phyloP scores from a whole-genome alignment of 2,329 filamentous ascomycete species.

The Pseudogymnoascus sp. region DNA sequence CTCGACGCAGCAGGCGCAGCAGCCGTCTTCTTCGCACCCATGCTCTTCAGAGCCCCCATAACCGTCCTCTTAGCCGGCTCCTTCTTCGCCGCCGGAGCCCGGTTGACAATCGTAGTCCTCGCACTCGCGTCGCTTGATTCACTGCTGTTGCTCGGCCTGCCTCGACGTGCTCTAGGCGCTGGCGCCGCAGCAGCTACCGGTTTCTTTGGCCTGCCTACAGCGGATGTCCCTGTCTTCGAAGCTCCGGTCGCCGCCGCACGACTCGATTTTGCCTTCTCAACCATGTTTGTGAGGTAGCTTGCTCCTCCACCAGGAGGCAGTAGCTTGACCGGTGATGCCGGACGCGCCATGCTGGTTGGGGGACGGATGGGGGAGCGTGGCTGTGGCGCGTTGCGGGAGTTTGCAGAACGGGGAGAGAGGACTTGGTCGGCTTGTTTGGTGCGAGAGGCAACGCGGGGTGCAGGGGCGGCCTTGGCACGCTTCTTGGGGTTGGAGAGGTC shows the following conservation, averaged over 20 bases:
- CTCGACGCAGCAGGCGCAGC: conserved; percentile 36
- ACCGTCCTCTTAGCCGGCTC: conserved; percentile 43
- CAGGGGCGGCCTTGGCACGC: conserved; percentile 33
- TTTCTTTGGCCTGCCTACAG: conserved; percentile 22
- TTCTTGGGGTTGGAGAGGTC: conserved; percentile 64
- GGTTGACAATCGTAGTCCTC: conserved; percentile 45
- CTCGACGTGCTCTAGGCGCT: conserved; percentile 39
- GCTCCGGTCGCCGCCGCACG: conserved; percentile 37
- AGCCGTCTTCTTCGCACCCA: conserved; percentile 43
- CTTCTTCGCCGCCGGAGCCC: conserved; percentile 29
- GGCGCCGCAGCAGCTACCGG: conserved; percentile 32
- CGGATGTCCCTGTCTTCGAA: conserved; percentile 13
- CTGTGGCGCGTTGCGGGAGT: conserved; percentile 47
- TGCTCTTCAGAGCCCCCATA: conserved; percentile 44
- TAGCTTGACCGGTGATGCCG: conserved; percentile 55
- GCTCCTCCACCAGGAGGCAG: conserved; percentile 31
- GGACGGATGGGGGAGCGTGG: conserved; percentile 21
- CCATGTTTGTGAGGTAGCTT: conserved; percentile 47
- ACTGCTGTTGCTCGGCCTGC: conserved; percentile 51
- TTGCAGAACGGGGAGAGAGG: conserved; percentile 75
- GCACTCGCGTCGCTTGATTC: conserved; percentile 56
- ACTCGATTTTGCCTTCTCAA: conserved; percentile 52
- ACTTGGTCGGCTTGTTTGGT: conserved; percentile 48
- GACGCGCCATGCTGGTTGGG: conserved; percentile 46
- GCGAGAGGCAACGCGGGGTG: conserved; percentile 33